These are phyloP conservation scores for Claviceps sp. DNA, from an alignment of 2,329 filamentous ascomycete genomes.

Conservation along the genomic window DNA sequence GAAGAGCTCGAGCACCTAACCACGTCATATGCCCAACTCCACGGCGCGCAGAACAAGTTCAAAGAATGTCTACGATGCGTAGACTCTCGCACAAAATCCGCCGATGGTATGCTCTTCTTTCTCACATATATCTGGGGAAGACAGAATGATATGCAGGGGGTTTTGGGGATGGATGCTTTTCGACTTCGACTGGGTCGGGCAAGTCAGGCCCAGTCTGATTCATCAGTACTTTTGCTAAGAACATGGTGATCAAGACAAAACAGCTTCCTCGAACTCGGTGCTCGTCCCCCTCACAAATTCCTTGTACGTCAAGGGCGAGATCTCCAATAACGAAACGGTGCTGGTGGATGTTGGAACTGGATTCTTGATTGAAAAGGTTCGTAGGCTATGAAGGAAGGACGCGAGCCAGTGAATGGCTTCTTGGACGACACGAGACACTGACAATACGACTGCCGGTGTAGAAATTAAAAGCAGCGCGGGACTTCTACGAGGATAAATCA, in stretches of 20 bases:
- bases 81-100: constrained; percentile 24
- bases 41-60: constrained; percentile 84
- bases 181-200: not conserved
- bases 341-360: constrained; percentile 90
- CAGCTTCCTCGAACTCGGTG: constrained; percentile 38
- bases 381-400: not conserved
- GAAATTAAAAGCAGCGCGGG: constrained; percentile 38
- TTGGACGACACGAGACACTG: not conserved
- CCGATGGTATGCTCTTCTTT: constrained; percentile 15
- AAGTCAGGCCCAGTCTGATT: not conserved
- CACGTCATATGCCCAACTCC: constrained; percentile 76
- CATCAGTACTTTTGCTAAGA: not conserved
- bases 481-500: constrained; percentile 45
- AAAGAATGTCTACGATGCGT: constrained; percentile 77
- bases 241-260: not conserved
- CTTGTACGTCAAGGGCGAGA: constrained; percentile 76
- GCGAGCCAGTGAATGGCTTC: not conserved
- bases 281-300: constrained; percentile 93
- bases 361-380: constrained; percentile 85
- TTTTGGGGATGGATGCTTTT: not conserved
- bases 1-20: constrained; percentile 93
- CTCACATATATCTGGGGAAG: no score
- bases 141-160: no score
- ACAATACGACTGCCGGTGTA: constrained; percentile 13
- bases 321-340: constrained; percentile 62